These are phyloP conservation scores for Plasmopara muralis DNA, from an alignment of 352 stramenopile species.

Conservation along the genomic window DNA sequence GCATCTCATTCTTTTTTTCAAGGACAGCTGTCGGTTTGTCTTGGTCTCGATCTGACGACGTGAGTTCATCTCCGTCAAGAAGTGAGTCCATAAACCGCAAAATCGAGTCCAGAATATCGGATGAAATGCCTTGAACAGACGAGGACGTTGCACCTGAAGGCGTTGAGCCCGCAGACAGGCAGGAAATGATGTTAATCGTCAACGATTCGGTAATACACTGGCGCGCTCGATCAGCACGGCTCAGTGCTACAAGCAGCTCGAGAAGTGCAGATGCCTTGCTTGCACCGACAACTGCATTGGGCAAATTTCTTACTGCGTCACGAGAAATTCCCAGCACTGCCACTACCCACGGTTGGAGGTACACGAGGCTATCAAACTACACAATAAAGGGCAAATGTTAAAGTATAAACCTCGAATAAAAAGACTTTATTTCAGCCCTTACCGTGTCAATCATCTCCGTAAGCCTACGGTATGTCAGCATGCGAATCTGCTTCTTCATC, in stretches of 20 bases:
- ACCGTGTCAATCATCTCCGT: conserved; percentile 66
- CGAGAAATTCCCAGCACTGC: conserved; percentile 37
- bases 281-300: conserved; percentile 64
- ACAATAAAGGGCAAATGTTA: conserved; percentile 2
- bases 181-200: conserved; percentile 52
- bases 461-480: conserved; percentile 66
- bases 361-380: conserved; percentile 62
- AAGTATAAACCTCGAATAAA: neutral
- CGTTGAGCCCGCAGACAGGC: conserved; percentile 51
- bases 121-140: conserved; percentile 41
- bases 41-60: conserved; percentile 18
- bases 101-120: conserved; percentile 61
- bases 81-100: conserved; percentile 74
- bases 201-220: conserved; percentile 31
- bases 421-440: conserved; percentile 1
- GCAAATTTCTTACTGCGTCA: conserved; percentile 59
- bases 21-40: conserved; percentile 13
- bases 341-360: conserved; percentile 57
- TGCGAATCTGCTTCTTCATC: conserved; percentile 77
- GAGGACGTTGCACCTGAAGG: conserved; percentile 18
- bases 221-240: conserved; percentile 34
- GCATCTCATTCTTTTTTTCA: conserved; percentile 3
- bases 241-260: conserved; percentile 65
- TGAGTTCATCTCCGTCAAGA: conserved; percentile 60
- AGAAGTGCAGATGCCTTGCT: conserved; percentile 71